phyloP scores from a whole-genome alignment of 208 protist genomes.

The Trichomonas tenax region DNA sequence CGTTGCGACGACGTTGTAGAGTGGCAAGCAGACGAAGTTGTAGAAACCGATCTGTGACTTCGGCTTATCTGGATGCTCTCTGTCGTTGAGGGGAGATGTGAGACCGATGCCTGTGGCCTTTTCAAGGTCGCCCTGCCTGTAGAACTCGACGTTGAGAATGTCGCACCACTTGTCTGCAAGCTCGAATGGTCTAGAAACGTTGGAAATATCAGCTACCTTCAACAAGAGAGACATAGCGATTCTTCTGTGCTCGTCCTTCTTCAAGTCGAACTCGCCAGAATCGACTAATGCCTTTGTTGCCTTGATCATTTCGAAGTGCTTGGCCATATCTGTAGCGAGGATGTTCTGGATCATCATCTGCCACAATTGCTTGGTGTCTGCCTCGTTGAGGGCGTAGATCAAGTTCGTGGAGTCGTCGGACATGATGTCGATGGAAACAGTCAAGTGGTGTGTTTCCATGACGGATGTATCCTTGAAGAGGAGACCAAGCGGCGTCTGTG shows the following conservation, averaged over 20 bases:
- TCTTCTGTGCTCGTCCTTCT: neutral
- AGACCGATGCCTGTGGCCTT: neutral
- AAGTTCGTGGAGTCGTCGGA: constrained; percentile 28
- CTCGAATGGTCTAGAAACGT: neutral
- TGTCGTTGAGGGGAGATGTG: neutral
- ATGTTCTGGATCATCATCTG: constrained; percentile 37
- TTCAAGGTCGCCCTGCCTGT: neutral
- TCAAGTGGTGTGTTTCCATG: constrained; percentile 49
- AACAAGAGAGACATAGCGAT: neutral
- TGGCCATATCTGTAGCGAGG: constrained; percentile 45
- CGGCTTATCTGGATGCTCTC: neutral
- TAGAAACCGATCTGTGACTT: constrained; percentile 14
- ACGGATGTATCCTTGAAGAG: constrained; percentile 49
- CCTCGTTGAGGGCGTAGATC: constrained; percentile 24
- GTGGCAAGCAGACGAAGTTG: neutral
- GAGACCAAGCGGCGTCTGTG: constrained; percentile 60
- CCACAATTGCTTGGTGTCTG: constrained; percentile 33
- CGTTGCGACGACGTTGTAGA: neutral
- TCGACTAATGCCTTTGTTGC: neutral
- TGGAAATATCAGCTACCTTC: neutral
- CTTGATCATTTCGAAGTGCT: constrained; percentile 38
- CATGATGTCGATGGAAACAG: constrained; percentile 31
- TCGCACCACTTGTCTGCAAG: neutral
- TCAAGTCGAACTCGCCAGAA: neutral
- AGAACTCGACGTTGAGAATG: neutral